A percentile compares a stretch with the other conserved stretches of the same genome.
Evolutionary conservation across 2,329 filamentous ascomycete species (phyloP).

Genomic region (Neoarthrinium moseri): DNA sequence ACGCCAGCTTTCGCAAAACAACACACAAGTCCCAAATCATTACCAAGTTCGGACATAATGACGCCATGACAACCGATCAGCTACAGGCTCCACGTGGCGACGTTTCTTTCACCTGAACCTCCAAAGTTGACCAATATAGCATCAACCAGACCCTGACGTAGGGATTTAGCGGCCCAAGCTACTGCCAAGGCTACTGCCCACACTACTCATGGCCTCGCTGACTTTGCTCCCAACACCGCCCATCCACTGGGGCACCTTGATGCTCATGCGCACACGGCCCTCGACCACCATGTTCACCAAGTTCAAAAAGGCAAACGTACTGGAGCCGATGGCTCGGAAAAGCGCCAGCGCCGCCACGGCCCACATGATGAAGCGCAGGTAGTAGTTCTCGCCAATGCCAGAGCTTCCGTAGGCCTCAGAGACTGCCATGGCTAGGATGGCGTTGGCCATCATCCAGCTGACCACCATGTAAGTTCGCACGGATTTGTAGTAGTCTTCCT

Average conservation of each 20-base stretch:
- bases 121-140: no score
- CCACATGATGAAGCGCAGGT: constrained; percentile 93
- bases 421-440: constrained; percentile 88
- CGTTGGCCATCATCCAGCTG: constrained; percentile 90
- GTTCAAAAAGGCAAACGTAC: constrained; percentile 81
- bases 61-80: background rate
- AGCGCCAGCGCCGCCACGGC: constrained; percentile 80
- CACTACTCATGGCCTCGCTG: constrained; percentile 42
- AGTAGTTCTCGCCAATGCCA: constrained; percentile 78
- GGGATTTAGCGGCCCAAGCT: constrained; percentile 33
- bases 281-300: constrained; percentile 82
- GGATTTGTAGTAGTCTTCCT: constrained; percentile 98
- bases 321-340: constrained; percentile 82
- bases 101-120: no score
- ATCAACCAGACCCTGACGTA: no score
- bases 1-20: no score
- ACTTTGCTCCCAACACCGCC: constrained; percentile 46
- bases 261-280: constrained; percentile 66
- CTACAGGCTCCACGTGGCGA: background rate
- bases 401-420: constrained; percentile 77
- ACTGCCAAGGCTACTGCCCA: constrained; percentile 48
- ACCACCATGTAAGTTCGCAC: constrained; percentile 98
- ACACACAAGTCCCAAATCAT: background rate
- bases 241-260: constrained; percentile 48
- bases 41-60: background rate